These are phyloP conservation scores for Monosporozyma yasuniensis DNA, from an alignment of 805 yeast genomes.

Conservation along the genomic window DNA sequence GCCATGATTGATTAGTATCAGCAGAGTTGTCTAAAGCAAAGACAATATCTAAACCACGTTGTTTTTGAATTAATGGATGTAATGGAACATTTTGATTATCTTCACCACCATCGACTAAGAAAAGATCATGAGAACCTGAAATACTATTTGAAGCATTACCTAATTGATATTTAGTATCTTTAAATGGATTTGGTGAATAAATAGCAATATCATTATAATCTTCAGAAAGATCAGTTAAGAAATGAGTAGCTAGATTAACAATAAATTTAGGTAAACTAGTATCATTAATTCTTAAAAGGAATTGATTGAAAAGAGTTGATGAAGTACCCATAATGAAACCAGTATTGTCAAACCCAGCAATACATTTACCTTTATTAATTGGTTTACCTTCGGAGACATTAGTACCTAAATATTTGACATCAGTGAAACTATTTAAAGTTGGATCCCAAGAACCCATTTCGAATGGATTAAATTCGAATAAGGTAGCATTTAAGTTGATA, in stretches of 20 bases:
- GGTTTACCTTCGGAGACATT: slow-evolving; percentile 52
- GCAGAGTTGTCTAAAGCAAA: slow-evolving; percentile 62
- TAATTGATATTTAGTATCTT: slow-evolving; percentile 30
- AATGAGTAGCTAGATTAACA: slow-evolving; percentile 31
- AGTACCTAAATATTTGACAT: slow-evolving; percentile 64
- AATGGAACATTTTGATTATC: slow-evolving; percentile 59
- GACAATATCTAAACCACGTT: slow-evolving; percentile 51
- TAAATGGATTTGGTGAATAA: slow-evolving; percentile 66
- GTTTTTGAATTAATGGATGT: slow-evolving; percentile 50
- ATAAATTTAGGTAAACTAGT: slow-evolving; percentile 39
- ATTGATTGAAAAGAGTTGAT: slow-evolving; percentile 67
- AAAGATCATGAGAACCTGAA: slow-evolving; percentile 35
- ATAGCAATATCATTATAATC: slow-evolving; percentile 61
- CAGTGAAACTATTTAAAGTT: slow-evolving; percentile 53
- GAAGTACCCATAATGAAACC: slow-evolving; percentile 81
- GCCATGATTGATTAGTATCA: slow-evolving; percentile 54
- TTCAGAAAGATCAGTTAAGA: slow-evolving; percentile 39
- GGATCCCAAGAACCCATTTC: slow-evolving; percentile 89
- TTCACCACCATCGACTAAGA: slow-evolving; percentile 66
- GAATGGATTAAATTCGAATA: slow-evolving; percentile 53
- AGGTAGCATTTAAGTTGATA: slow-evolving; percentile 58
- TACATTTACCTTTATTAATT: slow-evolving; percentile 38
- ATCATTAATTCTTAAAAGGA: slow-evolving; percentile 43
- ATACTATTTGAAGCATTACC: slow-evolving; percentile 32
- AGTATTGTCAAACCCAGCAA: slow-evolving; percentile 67